Evolutionary conservation across 2,329 filamentous ascomycete genomes (phyloP).

Genomic region (Neofusicoccum cordaticola): DNA sequence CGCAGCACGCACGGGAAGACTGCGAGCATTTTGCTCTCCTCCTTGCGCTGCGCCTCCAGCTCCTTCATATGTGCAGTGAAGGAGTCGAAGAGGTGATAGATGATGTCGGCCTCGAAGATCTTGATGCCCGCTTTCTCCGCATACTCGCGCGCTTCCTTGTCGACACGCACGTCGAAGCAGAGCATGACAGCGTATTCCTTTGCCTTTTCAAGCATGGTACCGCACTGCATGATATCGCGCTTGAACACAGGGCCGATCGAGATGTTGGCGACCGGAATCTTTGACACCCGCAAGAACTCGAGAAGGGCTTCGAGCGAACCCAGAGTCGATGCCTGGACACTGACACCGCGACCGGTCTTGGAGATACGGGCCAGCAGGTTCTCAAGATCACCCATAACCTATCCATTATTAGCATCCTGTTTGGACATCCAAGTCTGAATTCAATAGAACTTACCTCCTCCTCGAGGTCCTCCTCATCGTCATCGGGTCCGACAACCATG

Average conservation of each 20-base stretch:
- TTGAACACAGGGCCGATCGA: conserved; percentile 97
- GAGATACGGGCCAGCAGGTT: conserved; percentile 88
- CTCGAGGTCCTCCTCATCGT: conserved; percentile 94
- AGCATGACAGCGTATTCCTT: conserved; percentile 98
- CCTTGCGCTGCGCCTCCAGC: conserved; percentile 86
- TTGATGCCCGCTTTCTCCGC: conserved; percentile 94
- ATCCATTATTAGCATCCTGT: neutral
- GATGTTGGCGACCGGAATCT: conserved; percentile 97
- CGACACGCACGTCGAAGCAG: conserved; percentile 98
- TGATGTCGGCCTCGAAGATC: conserved; percentile 98
- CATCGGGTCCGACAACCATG: conserved; percentile 88
- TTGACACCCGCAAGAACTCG: conserved; percentile 91
- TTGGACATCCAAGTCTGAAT: neutral
- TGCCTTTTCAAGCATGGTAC: conserved; percentile 92
- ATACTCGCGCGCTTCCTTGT: conserved; percentile 89
- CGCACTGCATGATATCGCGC: conserved; percentile 90
- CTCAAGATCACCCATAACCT: conserved; percentile 87
- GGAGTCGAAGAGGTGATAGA: conserved; percentile 95
- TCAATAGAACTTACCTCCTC: conserved; percentile 59
- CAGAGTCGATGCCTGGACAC: conserved; percentile 93
- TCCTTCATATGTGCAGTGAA: conserved; percentile 94
- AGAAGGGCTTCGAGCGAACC: conserved; percentile 94
- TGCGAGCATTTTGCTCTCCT: conserved; percentile 90
- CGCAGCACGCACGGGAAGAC: conserved; percentile 94
- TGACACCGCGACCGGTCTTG: conserved; percentile 90